Evolutionary conservation across 495 filamentous ascomycete genomes (phyloP), one percentile per base, ranked within the genome.

Genomic region (Xylaria longipes): DNA sequence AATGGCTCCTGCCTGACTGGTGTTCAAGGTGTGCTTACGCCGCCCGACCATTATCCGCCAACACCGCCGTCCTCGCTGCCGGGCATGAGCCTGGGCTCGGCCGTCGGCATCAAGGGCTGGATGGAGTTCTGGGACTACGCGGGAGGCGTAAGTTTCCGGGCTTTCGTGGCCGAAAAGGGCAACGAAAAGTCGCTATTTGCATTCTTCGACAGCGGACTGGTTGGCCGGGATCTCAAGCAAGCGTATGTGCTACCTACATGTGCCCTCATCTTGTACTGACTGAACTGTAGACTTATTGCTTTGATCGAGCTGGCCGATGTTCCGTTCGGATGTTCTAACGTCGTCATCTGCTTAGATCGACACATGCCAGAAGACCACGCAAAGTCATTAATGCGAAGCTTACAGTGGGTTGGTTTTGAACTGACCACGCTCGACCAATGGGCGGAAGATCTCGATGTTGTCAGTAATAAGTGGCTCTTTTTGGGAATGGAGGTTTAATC

Each of bases 391-490:
- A 88, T 91, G 71, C 91, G 90, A 75, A 93, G 93, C 69, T 87
- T 98, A 45, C 92, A 94, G 74, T 98, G 95, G 95, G 94, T 95
- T 73, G 94, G 94, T 39, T 98, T 97, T 75, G 91, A 90, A 76
- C 84, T 94, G 64, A 90, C 90, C 62, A 94, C 93, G 20, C 83
- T 98, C 15, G 88, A 92, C 68, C 85, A 88, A 57, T 97, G 93
- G 92, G 85, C 87, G 2, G 72, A 83, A 58, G 80, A 83, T 31
- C 69, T 82, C 67, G 84, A 91, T 76, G 78, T 88, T 71, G 82
- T 87, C 17, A 97, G 94, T 80, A 80, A 89, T 33, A 84, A 85
- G 72, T 98, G 95, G 95, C 73, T 98, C 12, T 94, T 95, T 80
- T 85, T 97, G 81, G 89, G 90, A 14, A 95, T 95, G 87, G 94